These are phyloP conservation scores for Alternaria consortialis DNA, from an alignment of 2,329 filamentous ascomycete species.

Conservation along the genomic window DNA sequence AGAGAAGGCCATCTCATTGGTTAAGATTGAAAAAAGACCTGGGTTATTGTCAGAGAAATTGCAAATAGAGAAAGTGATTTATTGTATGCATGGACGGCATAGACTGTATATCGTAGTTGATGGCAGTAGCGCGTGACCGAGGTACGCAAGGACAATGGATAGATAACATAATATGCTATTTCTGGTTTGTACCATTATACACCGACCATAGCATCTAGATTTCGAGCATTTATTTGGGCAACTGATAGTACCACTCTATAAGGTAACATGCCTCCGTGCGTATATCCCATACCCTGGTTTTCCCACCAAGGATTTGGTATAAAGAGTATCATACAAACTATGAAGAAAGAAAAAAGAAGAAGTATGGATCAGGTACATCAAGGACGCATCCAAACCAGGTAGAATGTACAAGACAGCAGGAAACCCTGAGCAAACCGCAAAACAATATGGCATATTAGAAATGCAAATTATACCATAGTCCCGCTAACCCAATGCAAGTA, in stretches of 20 bases:
- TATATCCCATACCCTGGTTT: neutral
- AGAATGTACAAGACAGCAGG: neutral
- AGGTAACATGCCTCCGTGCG: neutral
- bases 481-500: slow-evolving; percentile 3
- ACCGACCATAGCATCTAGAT: neutral
- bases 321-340: neutral
- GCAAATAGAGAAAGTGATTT: neutral
- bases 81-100: neutral
- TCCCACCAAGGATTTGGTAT: neutral
- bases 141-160: neutral
- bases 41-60: neutral
- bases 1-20: neutral
- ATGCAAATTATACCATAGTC: neutral
- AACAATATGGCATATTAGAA: neutral
- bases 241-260: neutral
- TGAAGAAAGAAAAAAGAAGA: neutral
- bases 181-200: neutral
- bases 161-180: neutral
- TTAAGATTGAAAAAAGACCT: neutral
- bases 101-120: neutral
- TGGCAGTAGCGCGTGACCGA: neutral
- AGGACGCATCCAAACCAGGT: neutral
- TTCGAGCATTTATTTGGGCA: neutral
- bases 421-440: neutral
- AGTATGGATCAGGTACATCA: neutral